phyloP scores from a whole-genome alignment of 768 basidiomycete species.

The Russula sp. region DNA sequence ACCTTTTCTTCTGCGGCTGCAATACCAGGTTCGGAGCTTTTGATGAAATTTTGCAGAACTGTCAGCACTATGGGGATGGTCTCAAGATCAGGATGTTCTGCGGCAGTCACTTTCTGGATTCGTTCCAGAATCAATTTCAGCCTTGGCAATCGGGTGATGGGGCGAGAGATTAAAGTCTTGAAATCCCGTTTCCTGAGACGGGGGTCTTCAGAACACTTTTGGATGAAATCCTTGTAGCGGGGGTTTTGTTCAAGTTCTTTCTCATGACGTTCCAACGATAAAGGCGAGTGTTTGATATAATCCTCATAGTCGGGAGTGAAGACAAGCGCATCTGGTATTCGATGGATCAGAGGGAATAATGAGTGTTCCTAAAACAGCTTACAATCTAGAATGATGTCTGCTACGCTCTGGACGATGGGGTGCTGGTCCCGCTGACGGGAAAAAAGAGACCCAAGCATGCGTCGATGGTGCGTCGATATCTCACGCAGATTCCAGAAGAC shows the following conservation, averaged over 20 bases:
- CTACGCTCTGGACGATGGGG: constrained; percentile 72
- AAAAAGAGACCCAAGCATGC: constrained; percentile 66
- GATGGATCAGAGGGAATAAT: background rate
- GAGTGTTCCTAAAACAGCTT: constrained; percentile 22
- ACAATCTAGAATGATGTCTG: constrained; percentile 83
- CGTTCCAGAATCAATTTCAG: constrained; percentile 68
- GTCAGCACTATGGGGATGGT: constrained; percentile 63
- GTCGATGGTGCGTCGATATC: constrained; percentile 59
- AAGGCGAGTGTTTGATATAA: constrained; percentile 84
- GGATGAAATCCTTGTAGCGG: constrained; percentile 59
- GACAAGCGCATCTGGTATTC: constrained; percentile 27
- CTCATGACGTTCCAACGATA: constrained; percentile 76
- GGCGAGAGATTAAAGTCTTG: constrained; percentile 75
- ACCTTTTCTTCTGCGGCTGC: constrained; percentile 87
- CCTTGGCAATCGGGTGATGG: constrained; percentile 83
- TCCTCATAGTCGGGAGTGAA: constrained; percentile 66
- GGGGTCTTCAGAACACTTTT: constrained; percentile 53
- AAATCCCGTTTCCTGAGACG: constrained; percentile 69
- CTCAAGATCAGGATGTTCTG: constrained; percentile 73
- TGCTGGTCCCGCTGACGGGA: constrained; percentile 78
- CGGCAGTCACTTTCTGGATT: constrained; percentile 55
- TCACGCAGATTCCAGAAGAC: constrained; percentile 80
- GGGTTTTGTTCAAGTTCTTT: constrained; percentile 65
- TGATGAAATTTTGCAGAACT: constrained; percentile 64
- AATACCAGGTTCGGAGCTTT: constrained; percentile 85